A percentile compares a stretch with the other conserved stretches of the same genome.
These are phyloP conservation scores for Fusarium illudens DNA, from an alignment of 2,329 filamentous ascomycete species.

Conservation along the genomic window DNA sequence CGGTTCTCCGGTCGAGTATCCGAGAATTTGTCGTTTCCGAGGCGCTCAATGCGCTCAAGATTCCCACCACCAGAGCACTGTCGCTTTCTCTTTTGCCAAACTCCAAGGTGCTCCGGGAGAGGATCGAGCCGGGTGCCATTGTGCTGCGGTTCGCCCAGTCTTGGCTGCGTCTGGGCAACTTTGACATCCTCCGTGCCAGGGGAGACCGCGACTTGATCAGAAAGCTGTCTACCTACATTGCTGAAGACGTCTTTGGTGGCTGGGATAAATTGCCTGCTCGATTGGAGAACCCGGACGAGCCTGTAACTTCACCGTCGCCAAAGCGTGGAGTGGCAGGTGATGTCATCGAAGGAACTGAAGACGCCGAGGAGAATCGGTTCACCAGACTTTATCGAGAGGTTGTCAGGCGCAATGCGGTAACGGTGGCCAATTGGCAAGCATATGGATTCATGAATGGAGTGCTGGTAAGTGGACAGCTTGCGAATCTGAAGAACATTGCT, in stretches of 20 bases:
- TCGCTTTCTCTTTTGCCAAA: slow-evolving; percentile 81
- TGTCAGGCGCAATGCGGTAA: slow-evolving; percentile 82
- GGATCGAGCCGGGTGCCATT: slow-evolving; percentile 87
- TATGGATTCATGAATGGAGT: slow-evolving; percentile 99
- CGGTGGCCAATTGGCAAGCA: slow-evolving; percentile 93
- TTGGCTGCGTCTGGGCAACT: slow-evolving; percentile 94
- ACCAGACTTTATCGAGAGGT: slow-evolving; percentile 88
- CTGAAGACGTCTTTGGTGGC: slow-evolving; percentile 85
- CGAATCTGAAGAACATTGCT: slow-evolving; percentile 15
- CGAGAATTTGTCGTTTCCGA: slow-evolving; percentile 95
- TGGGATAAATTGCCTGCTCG: slow-evolving; percentile 83
- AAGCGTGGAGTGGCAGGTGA: slow-evolving; percentile 63
- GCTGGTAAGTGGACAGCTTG: slow-evolving; percentile 53
- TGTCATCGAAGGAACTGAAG: slow-evolving; percentile 71
- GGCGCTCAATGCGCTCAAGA: slow-evolving; percentile 81
- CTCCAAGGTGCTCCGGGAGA: slow-evolving; percentile 78
- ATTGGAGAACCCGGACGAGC: slow-evolving; percentile 61
- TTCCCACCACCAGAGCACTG: slow-evolving; percentile 87
- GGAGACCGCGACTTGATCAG: slow-evolving; percentile 80
- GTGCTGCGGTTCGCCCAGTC: slow-evolving; percentile 90
- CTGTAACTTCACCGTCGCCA: slow-evolving; percentile 52
- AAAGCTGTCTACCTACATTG: slow-evolving; percentile 80
- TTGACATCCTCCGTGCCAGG: slow-evolving; percentile 86
- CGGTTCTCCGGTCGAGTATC: slow-evolving; percentile 90
- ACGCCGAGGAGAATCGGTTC: slow-evolving; percentile 84